Evolutionary conservation across 2,329 filamentous ascomycete genomes (phyloP), one percentile per base, ranked within the genome.

Genomic region (Arthrocladium fulminans): DNA sequence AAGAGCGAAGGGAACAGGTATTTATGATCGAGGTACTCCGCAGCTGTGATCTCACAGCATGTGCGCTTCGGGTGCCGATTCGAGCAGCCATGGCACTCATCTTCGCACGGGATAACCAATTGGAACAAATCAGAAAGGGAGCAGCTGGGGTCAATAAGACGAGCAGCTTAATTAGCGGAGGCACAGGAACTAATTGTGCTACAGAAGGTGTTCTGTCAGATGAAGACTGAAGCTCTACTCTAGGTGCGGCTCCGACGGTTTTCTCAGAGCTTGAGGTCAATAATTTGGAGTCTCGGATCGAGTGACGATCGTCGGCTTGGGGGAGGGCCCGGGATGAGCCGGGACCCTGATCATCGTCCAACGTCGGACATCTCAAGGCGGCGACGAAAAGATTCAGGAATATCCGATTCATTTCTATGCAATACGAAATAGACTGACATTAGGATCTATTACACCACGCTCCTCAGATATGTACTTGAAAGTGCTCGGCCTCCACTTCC

Each of bases 21-120:
- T 41, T 54, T 45, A 51, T 48, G 45, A 24, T 47, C 37, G 37
- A 38, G 34, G 30, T 51, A 43, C 50, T 55, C 53, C 55, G 55
- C 55, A 54, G 53, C 53, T 54, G 50, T 40, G 53, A 47, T 50
- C 38, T 54, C 24, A 44, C 48, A 12, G 53, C 46, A 54, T 52
- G 51, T 52, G 53, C 32, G 23, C 44, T 39, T 39, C 44, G 32
- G 22, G 32, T 47, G 13, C 44, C 17, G 32, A 39, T 25, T 27
- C 44, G 32, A 29, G 44, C 44, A 25, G 44, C 32, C 44, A 47
- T 47, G 7, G 17, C 24, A 27, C 10, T n/a, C 25, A 43, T 8
- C 13, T 41, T 41, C 24, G 10, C 39, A 39, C n/a, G n/a, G n/a
- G n/a, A 22, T 4, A 7, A 39, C n/a, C 15, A 13, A 7, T 7